Percentiles rank a stretch among this genome's conserved stretches.
phyloP scores from a whole-genome alignment of 163 green algal species.

The Scenedesmus sp. region DNA sequence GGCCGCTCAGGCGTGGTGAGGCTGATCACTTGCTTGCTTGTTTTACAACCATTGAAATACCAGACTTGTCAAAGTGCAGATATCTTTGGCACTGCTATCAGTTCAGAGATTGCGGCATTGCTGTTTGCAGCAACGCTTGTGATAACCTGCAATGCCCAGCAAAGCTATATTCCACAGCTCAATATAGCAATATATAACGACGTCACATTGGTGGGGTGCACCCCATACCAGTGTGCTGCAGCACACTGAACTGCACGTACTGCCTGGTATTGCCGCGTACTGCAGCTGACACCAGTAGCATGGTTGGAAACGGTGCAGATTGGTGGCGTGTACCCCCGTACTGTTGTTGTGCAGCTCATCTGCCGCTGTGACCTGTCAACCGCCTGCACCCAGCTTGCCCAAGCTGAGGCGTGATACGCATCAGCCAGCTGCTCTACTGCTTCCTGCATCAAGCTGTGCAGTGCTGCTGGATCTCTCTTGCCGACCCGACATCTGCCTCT shows the following conservation, averaged over 20 bases:
- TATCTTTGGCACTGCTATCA: too few relatives aligned
- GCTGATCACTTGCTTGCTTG: background rate
- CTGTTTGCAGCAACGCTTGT: too few relatives aligned
- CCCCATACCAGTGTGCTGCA: too few relatives aligned
- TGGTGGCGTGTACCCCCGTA: background rate
- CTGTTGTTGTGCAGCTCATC: background rate
- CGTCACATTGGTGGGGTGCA: background rate
- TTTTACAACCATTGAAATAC: background rate
- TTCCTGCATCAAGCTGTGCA: slow-evolving; percentile 11
- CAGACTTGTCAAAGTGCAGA: too few relatives aligned
- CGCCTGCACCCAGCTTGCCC: background rate
- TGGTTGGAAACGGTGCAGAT: background rate
- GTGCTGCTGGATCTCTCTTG: background rate
- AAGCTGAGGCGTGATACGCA: slow-evolving; percentile 18
- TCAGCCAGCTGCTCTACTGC: slow-evolving; percentile 34
- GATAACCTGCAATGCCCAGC: too few relatives aligned
- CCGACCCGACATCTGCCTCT: background rate
- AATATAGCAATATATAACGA: too few relatives aligned
- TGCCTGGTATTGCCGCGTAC: background rate
- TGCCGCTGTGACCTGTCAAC: background rate
- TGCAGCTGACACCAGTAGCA: slow-evolving; percentile 59
- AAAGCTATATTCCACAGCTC: too few relatives aligned
- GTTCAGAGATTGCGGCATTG: too few relatives aligned
- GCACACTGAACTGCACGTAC: too few relatives aligned
- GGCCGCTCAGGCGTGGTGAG: slow-evolving; percentile 63